Percentiles rank a stretch among this genome's conserved stretches.
Evolutionary conservation across 495 filamentous ascomycete genomes (phyloP).

Genomic region (Daldinia bambusicola): DNA sequence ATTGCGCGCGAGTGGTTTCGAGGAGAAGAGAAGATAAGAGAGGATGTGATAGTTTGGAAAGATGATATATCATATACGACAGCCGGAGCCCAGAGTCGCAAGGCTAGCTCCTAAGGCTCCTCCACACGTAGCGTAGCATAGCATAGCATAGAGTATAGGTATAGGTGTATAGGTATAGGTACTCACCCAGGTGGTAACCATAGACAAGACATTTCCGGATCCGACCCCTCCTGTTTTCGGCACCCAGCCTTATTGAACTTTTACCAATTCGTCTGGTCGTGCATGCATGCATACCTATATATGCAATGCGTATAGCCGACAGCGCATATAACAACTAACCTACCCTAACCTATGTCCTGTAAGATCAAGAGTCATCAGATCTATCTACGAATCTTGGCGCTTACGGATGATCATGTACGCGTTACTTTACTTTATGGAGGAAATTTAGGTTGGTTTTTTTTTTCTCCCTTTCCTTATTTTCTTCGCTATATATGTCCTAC

Average conservation of each 20-base stretch:
- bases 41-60: conserved; percentile 18
- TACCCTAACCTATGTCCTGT: not conserved
- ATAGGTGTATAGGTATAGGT: too few species aligned
- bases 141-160: conserved; percentile 21
- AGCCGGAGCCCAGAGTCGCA: conserved; percentile 13
- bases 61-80: conserved; percentile 39
- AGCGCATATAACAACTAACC: conserved; percentile 15
- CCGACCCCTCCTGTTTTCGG: conserved; percentile 5
- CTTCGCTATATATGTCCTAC: conserved; percentile 2
- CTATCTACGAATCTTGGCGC: conserved; percentile 22
- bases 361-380: not conserved
- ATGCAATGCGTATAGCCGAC: conserved; percentile 10
- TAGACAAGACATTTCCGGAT: conserved; percentile 11
- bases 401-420: conserved; percentile 9
- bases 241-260: conserved; percentile 18
- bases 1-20: conserved; percentile 1
- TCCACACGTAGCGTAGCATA: conserved; percentile 1
- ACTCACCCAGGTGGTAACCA: conserved; percentile 10
- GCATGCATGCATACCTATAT: conserved; percentile 16
- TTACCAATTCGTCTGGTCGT: not conserved
- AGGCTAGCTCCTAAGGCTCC: conserved; percentile 7
- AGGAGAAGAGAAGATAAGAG: not conserved
- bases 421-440: not conserved
- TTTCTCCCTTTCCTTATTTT: not conserved
- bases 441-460: not conserved